Evolutionary conservation across 1,284 basidiomycete species (phyloP).

Genomic region (Hypsizygus ulmarius): DNA sequence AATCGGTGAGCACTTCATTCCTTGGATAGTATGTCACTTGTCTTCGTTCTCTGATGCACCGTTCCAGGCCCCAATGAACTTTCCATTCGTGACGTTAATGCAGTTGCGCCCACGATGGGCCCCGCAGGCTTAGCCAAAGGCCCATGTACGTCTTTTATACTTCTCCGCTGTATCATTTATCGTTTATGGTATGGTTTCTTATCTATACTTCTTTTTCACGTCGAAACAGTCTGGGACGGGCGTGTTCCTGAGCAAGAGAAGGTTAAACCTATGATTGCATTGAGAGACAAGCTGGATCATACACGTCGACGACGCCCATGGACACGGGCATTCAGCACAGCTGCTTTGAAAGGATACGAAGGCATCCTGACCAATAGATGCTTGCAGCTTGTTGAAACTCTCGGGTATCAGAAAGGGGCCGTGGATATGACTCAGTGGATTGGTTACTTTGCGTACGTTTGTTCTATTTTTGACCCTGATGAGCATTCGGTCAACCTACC

Average conservation of each 20-base stretch:
- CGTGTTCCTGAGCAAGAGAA: constrained; percentile 29
- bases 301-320: constrained; percentile 51
- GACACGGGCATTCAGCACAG: constrained; percentile 52
- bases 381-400: constrained; percentile 40
- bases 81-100: constrained; percentile 42
- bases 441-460: constrained; percentile 52
- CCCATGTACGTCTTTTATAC: constrained; percentile 37
- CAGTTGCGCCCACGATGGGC: constrained; percentile 45
- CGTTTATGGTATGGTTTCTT: neutral
- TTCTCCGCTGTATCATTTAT: neutral
- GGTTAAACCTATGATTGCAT: constrained; percentile 30
- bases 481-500: neutral
- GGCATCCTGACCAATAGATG: constrained; percentile 40
- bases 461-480: neutral
- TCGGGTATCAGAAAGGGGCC: constrained; percentile 32
- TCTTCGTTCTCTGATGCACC: constrained; percentile 1
- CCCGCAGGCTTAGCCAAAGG: constrained; percentile 48
- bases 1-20: constrained; percentile 30
- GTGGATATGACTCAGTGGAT: constrained; percentile 47
- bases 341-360: constrained; percentile 54
- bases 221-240: constrained; percentile 31
- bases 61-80: constrained; percentile 54
- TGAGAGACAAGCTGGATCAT: constrained; percentile 41
- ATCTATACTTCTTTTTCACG: neutral
- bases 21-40: neutral